phyloP scores from a whole-genome alignment of 345 rosid species.

The Microcos paniculata region DNA sequence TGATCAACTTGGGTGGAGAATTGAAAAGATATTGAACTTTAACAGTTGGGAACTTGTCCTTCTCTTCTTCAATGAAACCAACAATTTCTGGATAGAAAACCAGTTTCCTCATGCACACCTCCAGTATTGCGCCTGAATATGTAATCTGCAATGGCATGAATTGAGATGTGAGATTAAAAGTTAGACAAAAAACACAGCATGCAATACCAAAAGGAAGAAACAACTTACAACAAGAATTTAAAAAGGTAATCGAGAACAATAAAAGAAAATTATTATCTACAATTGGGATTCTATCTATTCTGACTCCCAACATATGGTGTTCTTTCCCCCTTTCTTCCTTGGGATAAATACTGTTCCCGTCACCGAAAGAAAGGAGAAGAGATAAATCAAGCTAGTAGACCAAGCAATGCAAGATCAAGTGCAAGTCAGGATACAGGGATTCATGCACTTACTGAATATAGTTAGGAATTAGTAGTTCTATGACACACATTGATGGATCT shows the following conservation, averaged over 20 bases:
- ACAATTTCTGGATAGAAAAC: slow-evolving; percentile 93
- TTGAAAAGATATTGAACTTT: slow-evolving; percentile 80
- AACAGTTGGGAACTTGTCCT: slow-evolving; percentile 67
- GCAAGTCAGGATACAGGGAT: neutral
- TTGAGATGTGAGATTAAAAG: neutral
- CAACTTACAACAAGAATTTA: neutral
- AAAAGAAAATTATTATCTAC: neutral
- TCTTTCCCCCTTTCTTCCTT: neutral
- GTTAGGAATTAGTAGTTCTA: neutral
- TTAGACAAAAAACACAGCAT: neutral
- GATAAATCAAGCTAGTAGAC: neutral
- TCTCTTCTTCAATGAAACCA: slow-evolving; percentile 88
- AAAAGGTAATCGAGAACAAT: neutral
- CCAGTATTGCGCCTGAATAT: slow-evolving; percentile 80
- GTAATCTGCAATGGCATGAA: slow-evolving; percentile 52
- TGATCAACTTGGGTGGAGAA: slow-evolving; percentile 90
- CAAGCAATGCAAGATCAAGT: slow-evolving; percentile 1
- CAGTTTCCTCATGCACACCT: slow-evolving; percentile 93
- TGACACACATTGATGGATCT: neutral
- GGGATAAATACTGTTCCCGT: neutral
- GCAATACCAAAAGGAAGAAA: neutral
- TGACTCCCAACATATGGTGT: neutral
- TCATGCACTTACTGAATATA: neutral
- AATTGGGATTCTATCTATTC: neutral
- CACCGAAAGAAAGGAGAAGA: neutral